Conservation (phyloP, 2,329 filamentous ascomycete genomes). For the Cyphellophora europaea region DNA sequence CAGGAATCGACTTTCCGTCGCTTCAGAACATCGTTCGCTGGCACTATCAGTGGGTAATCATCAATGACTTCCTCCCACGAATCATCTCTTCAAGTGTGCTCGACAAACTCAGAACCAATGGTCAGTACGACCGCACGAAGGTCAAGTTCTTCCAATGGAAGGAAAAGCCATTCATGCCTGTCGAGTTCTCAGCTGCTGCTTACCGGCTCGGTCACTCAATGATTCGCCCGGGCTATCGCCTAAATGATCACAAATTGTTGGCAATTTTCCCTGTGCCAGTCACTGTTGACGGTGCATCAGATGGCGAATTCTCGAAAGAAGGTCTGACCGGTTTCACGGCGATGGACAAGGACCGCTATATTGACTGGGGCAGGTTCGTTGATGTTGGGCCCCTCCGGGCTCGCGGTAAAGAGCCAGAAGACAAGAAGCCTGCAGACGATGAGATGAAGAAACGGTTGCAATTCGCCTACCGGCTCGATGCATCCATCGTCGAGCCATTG, state of each 20-base stretch:
- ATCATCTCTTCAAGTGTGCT: background rate
- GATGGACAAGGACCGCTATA: background rate
- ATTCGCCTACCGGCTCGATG: constrained; percentile 1
- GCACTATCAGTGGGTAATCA: constrained; percentile 15
- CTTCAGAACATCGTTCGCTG: constrained; percentile 13
- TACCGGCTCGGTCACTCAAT: constrained; percentile 1
- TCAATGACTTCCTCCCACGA: constrained; percentile 1
- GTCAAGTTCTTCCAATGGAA: background rate
- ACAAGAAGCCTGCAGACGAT: background rate
- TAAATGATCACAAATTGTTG: background rate
- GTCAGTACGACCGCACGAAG: background rate
- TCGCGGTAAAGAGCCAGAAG: background rate
- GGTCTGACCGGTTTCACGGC: background rate
- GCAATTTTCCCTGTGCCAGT: background rate
- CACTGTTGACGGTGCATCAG: background rate
- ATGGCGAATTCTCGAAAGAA: background rate
- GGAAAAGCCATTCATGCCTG: constrained; percentile 1
- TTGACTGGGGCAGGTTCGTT: constrained; percentile 1
- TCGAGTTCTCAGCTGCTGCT: background rate
- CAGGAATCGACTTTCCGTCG: background rate
- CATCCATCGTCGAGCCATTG: background rate
- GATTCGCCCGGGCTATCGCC: constrained; percentile 1
- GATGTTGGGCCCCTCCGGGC: background rate
- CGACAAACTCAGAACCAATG: background rate
- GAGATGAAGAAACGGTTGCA: background rate